Evolutionary conservation across 2,329 filamentous ascomycete genomes (phyloP).

Genomic region (Colletotrichum salicis): DNA sequence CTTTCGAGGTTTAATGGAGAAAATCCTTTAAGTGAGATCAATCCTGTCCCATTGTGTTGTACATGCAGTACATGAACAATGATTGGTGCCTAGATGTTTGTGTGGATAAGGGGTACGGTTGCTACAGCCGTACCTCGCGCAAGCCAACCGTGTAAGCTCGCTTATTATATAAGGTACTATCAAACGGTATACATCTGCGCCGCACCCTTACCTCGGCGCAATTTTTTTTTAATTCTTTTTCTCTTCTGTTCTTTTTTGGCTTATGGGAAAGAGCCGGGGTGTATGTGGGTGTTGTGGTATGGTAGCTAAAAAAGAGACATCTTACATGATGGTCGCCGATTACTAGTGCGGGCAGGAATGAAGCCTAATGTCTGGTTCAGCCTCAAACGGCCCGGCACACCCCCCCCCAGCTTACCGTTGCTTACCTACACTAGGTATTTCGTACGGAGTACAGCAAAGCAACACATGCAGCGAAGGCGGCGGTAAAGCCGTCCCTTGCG

Average conservation of each 20-base stretch:
- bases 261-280: no score
- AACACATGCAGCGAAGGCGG: neutral
- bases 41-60: no score
- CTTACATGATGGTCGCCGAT: constrained; percentile 24
- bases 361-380: neutral
- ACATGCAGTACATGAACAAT: neutral
- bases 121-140: neutral
- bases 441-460: neutral
- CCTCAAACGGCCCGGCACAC: neutral
- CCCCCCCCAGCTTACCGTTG: no score
- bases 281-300: no score
- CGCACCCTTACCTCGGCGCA: neutral
- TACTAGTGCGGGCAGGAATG: constrained; percentile 15
- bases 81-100: neutral
- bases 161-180: neutral
- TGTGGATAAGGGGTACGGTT: neutral
- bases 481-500: neutral
- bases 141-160: neutral
- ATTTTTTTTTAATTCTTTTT: neutral
- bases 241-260: no score
- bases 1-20: no score
- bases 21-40: no score
- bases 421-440: no score
- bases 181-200: neutral
- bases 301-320: neutral